These are phyloP conservation scores for Leccinum boreale DNA, from an alignment of 768 basidiomycete genomes.

Conservation along the genomic window DNA sequence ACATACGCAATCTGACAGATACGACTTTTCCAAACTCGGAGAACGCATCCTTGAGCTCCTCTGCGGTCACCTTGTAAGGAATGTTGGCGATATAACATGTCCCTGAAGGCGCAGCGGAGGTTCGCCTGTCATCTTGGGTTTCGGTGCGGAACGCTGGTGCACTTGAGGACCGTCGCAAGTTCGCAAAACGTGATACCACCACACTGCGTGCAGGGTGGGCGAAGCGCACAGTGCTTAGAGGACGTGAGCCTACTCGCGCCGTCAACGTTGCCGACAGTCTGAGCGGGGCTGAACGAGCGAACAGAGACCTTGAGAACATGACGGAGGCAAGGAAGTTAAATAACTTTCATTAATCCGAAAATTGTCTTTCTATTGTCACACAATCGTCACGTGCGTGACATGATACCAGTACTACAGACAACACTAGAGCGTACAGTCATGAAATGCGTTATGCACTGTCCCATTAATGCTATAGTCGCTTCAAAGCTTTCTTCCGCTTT, in stretches of 20 bases:
- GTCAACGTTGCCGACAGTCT: constrained; percentile 7
- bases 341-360: constrained; percentile 9
- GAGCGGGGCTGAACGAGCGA: constrained; percentile 13
- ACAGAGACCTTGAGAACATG: constrained; percentile 25
- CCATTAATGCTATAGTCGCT: constrained; percentile 51
- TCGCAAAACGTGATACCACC: background rate
- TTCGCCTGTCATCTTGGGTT: background rate
- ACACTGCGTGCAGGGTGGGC: background rate
- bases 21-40: constrained; percentile 41
- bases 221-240: constrained; percentile 12
- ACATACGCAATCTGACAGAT: constrained; percentile 42
- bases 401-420: background rate
- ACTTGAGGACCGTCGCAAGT: constrained; percentile 20
- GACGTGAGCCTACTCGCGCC: constrained; percentile 11
- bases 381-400: constrained; percentile 19
- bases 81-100: constrained; percentile 51
- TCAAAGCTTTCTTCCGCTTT: constrained; percentile 88
- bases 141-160: constrained; percentile 5
- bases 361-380: constrained; percentile 18
- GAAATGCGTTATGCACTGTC: constrained; percentile 1
- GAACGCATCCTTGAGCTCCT: constrained; percentile 41
- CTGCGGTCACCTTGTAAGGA: constrained; percentile 44
- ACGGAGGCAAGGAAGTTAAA: background rate
- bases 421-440: constrained; percentile 7
- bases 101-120: constrained; percentile 28